Base-by-base conservation (phyloP, 1,139 yeast species). In the Geotrichum phurueaensis region DNA sequence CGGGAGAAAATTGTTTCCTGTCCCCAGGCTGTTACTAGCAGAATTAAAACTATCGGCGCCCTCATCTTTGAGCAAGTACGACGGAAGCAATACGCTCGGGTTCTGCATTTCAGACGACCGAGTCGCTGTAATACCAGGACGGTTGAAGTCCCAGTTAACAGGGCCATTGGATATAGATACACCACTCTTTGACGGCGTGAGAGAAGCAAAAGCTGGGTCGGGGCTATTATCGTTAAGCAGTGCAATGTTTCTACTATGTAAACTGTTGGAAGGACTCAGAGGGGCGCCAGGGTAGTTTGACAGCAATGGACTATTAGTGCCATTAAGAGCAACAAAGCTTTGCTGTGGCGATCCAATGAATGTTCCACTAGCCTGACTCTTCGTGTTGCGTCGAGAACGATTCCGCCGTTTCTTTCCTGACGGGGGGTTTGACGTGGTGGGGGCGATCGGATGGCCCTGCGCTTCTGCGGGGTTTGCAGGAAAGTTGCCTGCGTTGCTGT, bases 351-450 rank as follows among this genome's bases (percentile, higher is more conserved):
- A 57, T 13, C 54, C 56, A 18, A 54, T 48, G 29, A 45, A 51
- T 7, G 20, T 51, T 5, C 57, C 51, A 39, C 56, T 54, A 18
- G 53, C 48, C 29, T 60, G 58, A 47, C 58, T 56, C 54, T 54
- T 61, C 1, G 63, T 61, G 33, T 61, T 61, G 33, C 63, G 55
- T 15, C 61, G 45, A 15, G 63, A 61, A 2, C 63, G 47, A n/a
- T 53, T 48, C 23, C 59, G 55, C n/a, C 60, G 53, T 54, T 58
- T 61, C 43, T 56, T 55, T 4, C 56, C 55, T 18, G 52, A 13
- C 1, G 56, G 51, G 7, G 51, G n/a, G 18, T 33, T 53, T 10
- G 51, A 48, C 20, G 31, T 39, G n/a, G 57, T 55, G 5, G 59
- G 59, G 7, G 56, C 56, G 29, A 58, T 58, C 2, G 60, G 54